phyloP scores from a whole-genome alignment of 805 yeast species.

The Debaryomyces prosopidis region DNA sequence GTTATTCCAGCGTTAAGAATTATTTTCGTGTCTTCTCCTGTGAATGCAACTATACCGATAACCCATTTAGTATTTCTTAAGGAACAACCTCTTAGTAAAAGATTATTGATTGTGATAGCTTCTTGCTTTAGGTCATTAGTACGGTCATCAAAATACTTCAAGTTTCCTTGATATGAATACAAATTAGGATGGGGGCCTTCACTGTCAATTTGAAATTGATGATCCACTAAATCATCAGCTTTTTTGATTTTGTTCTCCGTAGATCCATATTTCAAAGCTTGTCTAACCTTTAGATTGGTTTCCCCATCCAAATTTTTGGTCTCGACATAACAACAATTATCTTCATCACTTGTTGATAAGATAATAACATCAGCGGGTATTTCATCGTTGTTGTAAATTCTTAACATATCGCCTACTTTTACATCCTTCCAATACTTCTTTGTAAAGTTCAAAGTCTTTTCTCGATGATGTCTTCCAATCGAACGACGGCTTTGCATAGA shows the following conservation, averaged over 20 bases:
- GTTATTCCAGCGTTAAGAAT: constrained; percentile 81
- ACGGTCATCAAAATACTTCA: constrained; percentile 24
- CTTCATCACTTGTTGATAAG: constrained; percentile 67
- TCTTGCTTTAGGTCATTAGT: constrained; percentile 42
- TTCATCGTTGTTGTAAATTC: constrained; percentile 69
- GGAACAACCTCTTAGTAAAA: constrained; percentile 74
- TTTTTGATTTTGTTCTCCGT: constrained; percentile 40
- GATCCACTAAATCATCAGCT: constrained; percentile 37
- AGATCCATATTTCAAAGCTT: constrained; percentile 64
- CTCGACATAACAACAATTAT: constrained; percentile 66
- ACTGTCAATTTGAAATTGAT: constrained; percentile 69
- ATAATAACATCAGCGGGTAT: constrained; percentile 76
- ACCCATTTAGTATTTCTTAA: constrained; percentile 83
- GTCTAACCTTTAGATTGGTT: constrained; percentile 73
- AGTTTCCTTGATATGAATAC: constrained; percentile 73
- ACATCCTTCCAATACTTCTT: constrained; percentile 65
- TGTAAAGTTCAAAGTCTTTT: constrained; percentile 29
- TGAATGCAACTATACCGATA: constrained; percentile 71
- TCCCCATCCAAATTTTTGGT: constrained; percentile 46
- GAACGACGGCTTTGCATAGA: not conserved
- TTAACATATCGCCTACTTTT: constrained; percentile 70
- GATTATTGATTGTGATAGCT: constrained; percentile 66
- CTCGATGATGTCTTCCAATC: constrained; percentile 1
- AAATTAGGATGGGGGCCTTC: constrained; percentile 84
- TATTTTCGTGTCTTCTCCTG: constrained; percentile 79